Percentiles rank a stretch among this genome's conserved stretches.
Conservation (phyloP, 768 basidiomycete species). For the Lactarius quietus region DNA sequence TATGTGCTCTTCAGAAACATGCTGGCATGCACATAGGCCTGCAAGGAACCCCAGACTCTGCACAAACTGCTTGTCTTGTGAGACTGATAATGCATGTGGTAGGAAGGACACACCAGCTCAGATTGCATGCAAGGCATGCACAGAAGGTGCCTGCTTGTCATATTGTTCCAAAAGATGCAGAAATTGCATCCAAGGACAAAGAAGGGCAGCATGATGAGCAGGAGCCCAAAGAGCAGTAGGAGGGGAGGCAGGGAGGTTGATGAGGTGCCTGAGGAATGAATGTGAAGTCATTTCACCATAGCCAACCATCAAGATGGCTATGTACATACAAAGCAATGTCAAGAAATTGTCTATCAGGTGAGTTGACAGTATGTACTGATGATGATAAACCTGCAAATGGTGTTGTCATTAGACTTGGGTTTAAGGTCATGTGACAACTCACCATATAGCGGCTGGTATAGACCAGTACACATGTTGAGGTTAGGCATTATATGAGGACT, state of each 20-base stretch:
- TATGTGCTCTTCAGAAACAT: background rate
- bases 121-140: background rate
- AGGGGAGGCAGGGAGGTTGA: conserved; percentile 84
- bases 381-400: conserved; percentile 57
- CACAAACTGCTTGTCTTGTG: background rate
- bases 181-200: conserved; percentile 93
- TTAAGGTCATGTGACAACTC: conserved; percentile 32
- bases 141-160: conserved; percentile 41
- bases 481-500: background rate
- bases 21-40: background rate
- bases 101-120: conserved; percentile 4
- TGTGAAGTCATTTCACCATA: conserved; percentile 91
- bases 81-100: background rate
- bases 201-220: conserved; percentile 85
- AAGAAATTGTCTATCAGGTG: background rate
- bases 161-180: conserved; percentile 83
- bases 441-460: conserved; percentile 79
- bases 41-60: conserved; percentile 7
- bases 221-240: conserved; percentile 82
- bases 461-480: conserved; percentile 36
- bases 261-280: conserved; percentile 79
- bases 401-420: background rate
- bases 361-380: conserved; percentile 54
- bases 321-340: background rate
- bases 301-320: conserved; percentile 85